Conservation (phyloP, 2,329 filamentous ascomycete genomes). For the Madurella mycetomatis region DNA sequence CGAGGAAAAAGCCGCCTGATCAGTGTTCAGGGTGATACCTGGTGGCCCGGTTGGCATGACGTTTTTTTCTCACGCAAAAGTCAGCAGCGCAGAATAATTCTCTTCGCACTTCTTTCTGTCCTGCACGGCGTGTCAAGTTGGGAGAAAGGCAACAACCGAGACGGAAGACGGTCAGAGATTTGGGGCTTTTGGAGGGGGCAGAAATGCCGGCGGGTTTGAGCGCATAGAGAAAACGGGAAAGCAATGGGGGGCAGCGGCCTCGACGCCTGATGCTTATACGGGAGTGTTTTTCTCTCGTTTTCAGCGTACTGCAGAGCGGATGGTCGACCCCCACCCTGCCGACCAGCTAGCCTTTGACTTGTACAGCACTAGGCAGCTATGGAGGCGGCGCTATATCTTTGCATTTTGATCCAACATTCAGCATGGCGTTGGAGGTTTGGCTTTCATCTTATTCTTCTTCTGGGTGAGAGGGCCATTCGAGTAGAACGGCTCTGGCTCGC, state of each 20-base stretch:
- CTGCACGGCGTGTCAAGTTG: conserved; percentile 3
- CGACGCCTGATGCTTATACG: neutral
- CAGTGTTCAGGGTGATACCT: conserved; percentile 30
- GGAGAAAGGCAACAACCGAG: conserved; percentile 17
- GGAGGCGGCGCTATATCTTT: conserved; percentile 18
- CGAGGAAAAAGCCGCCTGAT: conserved; percentile 18
- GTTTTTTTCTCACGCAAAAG: conserved; percentile 1
- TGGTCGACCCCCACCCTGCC: no score
- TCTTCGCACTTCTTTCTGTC: neutral
- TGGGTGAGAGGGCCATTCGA: conserved; percentile 23
- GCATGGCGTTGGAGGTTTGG: conserved; percentile 36
- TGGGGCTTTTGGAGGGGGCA: neutral
- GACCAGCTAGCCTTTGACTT: neutral
- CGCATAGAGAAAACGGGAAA: neutral
- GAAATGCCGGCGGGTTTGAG: neutral
- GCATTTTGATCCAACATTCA: conserved; percentile 32
- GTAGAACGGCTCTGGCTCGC: neutral
- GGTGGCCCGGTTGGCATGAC: conserved; percentile 18
- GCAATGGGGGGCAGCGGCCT: neutral
- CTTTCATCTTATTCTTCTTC: conserved; percentile 20
- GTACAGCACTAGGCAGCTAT: neutral
- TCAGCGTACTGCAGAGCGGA: neutral
- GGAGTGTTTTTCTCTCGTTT: neutral
- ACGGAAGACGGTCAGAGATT: conserved; percentile 22
- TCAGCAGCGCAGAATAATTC: conserved; percentile 7